Base-by-base conservation (phyloP, 257 asterid species). In the Anisodus tanguticus region DNA sequence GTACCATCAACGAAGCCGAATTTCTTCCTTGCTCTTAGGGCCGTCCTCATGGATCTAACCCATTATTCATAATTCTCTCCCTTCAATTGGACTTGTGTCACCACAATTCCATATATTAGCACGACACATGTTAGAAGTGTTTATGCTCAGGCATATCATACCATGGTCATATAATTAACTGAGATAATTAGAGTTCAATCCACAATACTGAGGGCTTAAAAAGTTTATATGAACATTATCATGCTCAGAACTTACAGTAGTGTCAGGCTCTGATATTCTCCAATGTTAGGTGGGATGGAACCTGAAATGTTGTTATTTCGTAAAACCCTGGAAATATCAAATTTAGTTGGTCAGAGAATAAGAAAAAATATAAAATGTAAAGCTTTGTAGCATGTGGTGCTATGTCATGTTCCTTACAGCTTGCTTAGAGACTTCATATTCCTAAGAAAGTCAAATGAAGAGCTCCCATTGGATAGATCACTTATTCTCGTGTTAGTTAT, bases 271-370 rank as follows among this genome's bases (percentile, higher is more conserved):
- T 8, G 89, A 83, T 85, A 87, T 68, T 88, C 92, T 82, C 91
- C 91, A 8, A 93, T 82, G 87, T 47, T 86, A 13, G 90, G 85
- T 78, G 98, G 98, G 70, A 94, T 74, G 81, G 92, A 72, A 84
- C 97, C 94, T 54, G 97, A 92, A 82, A 94, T 83, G 70, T 94
- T 92, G 87, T 90, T 94, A 86, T 94, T 93, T 64, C 94, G 89
- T 88, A 94, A 87, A 84, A 90, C 82, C 84, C 98, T 94, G 91
- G 86, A 60, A 51, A 84, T 45, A 37, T 26, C 9, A 17, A 19
- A 17, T 17, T 58, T 58, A 17, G 64, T 58, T 58, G 22, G 53
- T 70, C 76, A 60, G 39, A 31, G 4, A 71, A 39, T 17, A 11
- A 16, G 31, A 6, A 66, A 68, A 47, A 3, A 59, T 80, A 81